These are phyloP conservation scores for Daldinia vernicosa DNA, from an alignment of 495 filamentous ascomycete species.

Conservation along the genomic window DNA sequence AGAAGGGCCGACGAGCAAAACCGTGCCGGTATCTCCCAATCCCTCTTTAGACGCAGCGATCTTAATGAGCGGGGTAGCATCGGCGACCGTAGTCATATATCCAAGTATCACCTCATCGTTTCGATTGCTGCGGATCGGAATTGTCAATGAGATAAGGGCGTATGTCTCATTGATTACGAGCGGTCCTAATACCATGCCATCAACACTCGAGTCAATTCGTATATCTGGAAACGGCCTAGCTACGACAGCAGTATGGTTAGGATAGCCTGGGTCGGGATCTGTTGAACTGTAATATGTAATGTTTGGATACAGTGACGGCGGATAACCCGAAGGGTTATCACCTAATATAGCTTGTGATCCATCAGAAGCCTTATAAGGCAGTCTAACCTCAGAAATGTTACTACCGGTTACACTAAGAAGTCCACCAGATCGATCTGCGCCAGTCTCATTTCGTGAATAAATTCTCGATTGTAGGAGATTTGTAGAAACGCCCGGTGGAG, in stretches of 20 bases:
- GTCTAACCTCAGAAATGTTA: constrained; percentile 53
- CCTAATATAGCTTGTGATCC: constrained; percentile 67
- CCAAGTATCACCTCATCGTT: constrained; percentile 69
- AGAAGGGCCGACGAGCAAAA: constrained; percentile 72
- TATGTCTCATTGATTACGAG: constrained; percentile 71
- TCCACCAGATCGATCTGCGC: constrained; percentile 49
- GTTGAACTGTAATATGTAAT: constrained; percentile 65
- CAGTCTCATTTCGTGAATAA: constrained; percentile 70
- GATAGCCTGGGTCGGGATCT: constrained; percentile 49
- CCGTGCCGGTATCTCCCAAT: constrained; percentile 70
- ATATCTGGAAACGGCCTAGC: constrained; percentile 60
- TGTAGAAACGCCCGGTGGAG: constrained; percentile 58
- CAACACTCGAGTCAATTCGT: constrained; percentile 58
- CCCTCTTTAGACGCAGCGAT: constrained; percentile 71
- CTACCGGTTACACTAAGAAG: constrained; percentile 70
- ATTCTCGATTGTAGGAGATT: constrained; percentile 72
- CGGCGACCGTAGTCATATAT: constrained; percentile 77
- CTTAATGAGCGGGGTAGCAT: constrained; percentile 64
- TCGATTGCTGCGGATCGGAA: constrained; percentile 74
- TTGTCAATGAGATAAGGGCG: constrained; percentile 81
- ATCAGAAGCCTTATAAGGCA: constrained; percentile 67
- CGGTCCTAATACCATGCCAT: constrained; percentile 73
- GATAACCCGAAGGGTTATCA: constrained; percentile 68
- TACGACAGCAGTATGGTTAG: constrained; percentile 50
- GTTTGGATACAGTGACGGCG: constrained; percentile 75